Percentiles rank a stretch among this genome's conserved stretches.
phyloP scores from a whole-genome alignment of 352 stramenopile species.

The Phytophthora podocarpi region DNA sequence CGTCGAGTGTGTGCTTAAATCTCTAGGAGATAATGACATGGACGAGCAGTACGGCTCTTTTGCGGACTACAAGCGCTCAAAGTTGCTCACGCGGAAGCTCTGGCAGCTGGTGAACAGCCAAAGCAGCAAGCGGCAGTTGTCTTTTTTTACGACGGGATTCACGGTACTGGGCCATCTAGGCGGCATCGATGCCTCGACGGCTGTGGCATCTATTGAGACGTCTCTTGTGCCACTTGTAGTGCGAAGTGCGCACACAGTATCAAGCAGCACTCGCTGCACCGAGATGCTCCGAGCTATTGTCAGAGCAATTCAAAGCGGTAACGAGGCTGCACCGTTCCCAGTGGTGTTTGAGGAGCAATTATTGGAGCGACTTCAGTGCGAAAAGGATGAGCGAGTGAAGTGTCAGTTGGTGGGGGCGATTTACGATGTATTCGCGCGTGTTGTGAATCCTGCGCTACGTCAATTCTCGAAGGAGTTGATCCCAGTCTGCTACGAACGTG shows the following conservation, averaged over 20 bases:
- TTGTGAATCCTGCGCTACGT: slow-evolving; percentile 20
- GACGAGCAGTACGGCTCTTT: slow-evolving; percentile 27
- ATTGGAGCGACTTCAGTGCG: slow-evolving; percentile 19
- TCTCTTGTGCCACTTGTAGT: slow-evolving; percentile 44
- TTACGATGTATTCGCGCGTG: slow-evolving; percentile 40
- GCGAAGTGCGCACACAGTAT: slow-evolving; percentile 11
- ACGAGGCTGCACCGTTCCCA: slow-evolving; percentile 21
- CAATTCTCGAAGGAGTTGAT: slow-evolving; percentile 21
- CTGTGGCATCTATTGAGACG: slow-evolving; percentile 20
- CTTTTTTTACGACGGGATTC: slow-evolving; percentile 48
- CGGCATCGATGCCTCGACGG: slow-evolving; percentile 30
- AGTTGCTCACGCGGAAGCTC: slow-evolving; percentile 43
- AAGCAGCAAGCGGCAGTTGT: neutral
- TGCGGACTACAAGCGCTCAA: slow-evolving; percentile 41
- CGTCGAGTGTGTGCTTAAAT: slow-evolving; percentile 39
- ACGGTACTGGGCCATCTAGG: slow-evolving; percentile 34
- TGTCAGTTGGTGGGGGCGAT: slow-evolving; percentile 24
- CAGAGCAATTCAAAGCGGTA: slow-evolving; percentile 19
- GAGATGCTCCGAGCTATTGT: slow-evolving; percentile 32
- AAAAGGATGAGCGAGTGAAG: slow-evolving; percentile 23
- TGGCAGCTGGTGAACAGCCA: slow-evolving; percentile 43
- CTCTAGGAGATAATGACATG: slow-evolving; percentile 17
- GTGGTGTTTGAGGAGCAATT: slow-evolving; percentile 31
- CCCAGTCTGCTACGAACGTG: slow-evolving; percentile 22
- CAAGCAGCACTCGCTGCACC: slow-evolving; percentile 1